These are phyloP conservation scores for Chimonanthus salicifolius DNA, from an alignment of 164 flowering plant species.

Conservation along the genomic window DNA sequence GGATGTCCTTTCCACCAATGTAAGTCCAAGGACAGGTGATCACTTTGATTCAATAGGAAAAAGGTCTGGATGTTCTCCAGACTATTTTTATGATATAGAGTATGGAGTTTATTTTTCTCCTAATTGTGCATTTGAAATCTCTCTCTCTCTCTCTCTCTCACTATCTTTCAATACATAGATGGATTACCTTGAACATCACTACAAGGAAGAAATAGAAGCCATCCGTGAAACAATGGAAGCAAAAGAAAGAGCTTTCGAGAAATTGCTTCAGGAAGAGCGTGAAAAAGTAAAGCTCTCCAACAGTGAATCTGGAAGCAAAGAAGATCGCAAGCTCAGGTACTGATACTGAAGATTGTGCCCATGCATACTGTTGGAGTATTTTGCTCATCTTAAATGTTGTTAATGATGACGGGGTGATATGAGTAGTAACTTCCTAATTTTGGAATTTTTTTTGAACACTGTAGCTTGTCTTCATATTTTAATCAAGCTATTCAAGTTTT, in stretches of 20 bases:
- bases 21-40: too few species aligned
- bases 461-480: background rate
- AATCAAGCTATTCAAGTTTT: background rate
- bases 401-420: background rate
- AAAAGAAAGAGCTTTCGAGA: conserved; percentile 60
- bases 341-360: background rate
- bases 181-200: conserved; percentile 69
- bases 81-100: too few species aligned
- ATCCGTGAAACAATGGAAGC: conserved; percentile 42
- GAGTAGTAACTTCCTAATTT: background rate
- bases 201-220: conserved; percentile 45
- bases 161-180: conserved; percentile 33
- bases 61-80: too few species aligned
- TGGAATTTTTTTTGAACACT: background rate
- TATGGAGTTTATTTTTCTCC: too few species aligned
- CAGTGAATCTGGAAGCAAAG: conserved; percentile 26
- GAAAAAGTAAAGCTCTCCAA: conserved; percentile 38
- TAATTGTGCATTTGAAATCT: too few species aligned
- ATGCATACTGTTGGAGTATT: background rate
- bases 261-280: conserved; percentile 53
- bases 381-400: background rate
- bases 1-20: too few species aligned
- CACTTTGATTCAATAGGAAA: too few species aligned
- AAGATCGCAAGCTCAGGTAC: conserved; percentile 43
- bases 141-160: too few species aligned